Evolutionary conservation across 2,329 filamentous ascomycete species (phyloP), one percentile per base, ranked within the genome.

Genomic region (Didymella sp.): DNA sequence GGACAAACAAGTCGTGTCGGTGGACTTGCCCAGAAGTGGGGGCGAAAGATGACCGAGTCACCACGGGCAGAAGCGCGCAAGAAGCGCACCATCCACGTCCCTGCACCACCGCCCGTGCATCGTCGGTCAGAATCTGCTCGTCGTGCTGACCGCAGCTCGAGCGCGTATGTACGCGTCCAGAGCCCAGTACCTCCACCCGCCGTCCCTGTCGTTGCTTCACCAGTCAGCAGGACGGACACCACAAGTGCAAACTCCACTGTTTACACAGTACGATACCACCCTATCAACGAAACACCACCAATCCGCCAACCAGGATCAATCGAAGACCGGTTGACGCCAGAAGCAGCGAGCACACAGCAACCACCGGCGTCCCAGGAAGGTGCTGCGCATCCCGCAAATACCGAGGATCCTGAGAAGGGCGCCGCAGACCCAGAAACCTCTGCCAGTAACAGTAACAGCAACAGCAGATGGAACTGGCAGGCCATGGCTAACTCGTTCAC

Each of bases 191-290:
- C 78, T 22, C 80, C 80, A 19, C 81, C 83, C 11, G 75, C 54
- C n/a, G 43, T 57, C 13, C 72, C 76, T 37, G 75, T 77, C 43
- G 76, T 81, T 19, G 76, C 81, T 7, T 85, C 84, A 11, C 85
- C 86, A 1, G 76, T 87, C 33, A 87, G 84, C 66, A 78, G 85
- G 60, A 81, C 82, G 19, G 85, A 88, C 63, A 87, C 84, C 1
- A 83, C 82, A 6, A 88, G 85, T 71, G 85, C 84, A 8, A 82
- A 82, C 24, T 88, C 85, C 59, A 88, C 86, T 1, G 82, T 87
- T 4, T 88, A 89, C 67, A 82, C 85, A 48, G 82, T 89, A 27
- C 82, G 83, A 27, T 87, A 88, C 66, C 84, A 87, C 64, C 80
- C 84, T 13, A 77, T 83, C 78, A 54, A 82, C 79, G 35, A 81